Evolutionary conservation across 345 rosid species (phyloP), one percentile per base, ranked within the genome.

Genomic region (Lagerstroemia speciosa): DNA sequence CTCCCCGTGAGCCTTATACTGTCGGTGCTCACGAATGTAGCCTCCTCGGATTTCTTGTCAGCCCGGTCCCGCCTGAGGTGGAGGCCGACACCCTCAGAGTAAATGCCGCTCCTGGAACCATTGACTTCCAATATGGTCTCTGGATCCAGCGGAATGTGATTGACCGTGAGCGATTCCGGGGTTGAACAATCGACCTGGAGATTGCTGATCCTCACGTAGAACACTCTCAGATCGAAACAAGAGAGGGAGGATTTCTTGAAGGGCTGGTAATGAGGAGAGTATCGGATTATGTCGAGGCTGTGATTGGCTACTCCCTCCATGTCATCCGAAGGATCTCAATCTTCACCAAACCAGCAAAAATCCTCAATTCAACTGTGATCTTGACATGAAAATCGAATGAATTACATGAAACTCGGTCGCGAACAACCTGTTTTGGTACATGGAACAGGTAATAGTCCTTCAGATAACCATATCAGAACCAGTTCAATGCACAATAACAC

Each of bases 21-120:
- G 52, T 94, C 91, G 0, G 99, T 94, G 79, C 97, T 85, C 6
- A 94, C 89, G 65, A 91, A 94, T 6, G 97, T 94, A 62, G 87
- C 97, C 64, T 84, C 98, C 64, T 89, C 92, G 0, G 92, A 86
- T 79, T 77, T 85, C 83, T 80, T 93, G 72, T 86, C 94, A 2
- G 83, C 82, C n/a, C 97, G 79, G 72, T 89, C 97, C 70, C 96
- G 74, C 74, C 95, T 86, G 41, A 94, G 96, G 75, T 82, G 78
- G 31, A 87, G 81, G 10, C 81, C 77, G 58, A 82, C 81, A 30
- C 88, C 97, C 73, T 79, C 90, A 4, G 86, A 86, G 77, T 83
- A 82, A 41, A 79, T 67, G 61, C 89, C 73, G 76, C 76, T 79
- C 66, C 91, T 73, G 34, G 69, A 78, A 57, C 99, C 96, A 68